Evolutionary conservation across 345 rosid species (phyloP), one percentile per base, ranked within the genome.

Genomic region (Clarkia xantiana): DNA sequence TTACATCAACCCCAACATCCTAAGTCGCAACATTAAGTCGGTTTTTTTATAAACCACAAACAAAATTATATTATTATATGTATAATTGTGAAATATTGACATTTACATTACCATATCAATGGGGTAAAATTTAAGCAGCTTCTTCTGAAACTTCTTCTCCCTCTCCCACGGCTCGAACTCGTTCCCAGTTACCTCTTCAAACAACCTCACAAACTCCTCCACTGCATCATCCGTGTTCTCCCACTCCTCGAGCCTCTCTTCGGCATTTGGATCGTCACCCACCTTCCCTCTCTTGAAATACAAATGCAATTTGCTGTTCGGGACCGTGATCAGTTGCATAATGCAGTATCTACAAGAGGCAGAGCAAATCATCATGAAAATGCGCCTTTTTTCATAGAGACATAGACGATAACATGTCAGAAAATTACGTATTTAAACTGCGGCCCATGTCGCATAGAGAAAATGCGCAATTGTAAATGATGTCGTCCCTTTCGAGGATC

Each of bases 101-200:
- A n/a, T n/a, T n/a, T n/a, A n/a, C n/a, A n/a, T n/a, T 64, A 85
- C 94, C 91, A 82, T 90, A 67, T 80, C 95, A 56, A 80, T 41
- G 0, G 88, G 95, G 47, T 65, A 76, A 25, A 78, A 80, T 45
- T 75, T 70, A 9, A 70, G 57, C 9, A 70, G 71, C 61, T 78
- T 82, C 67, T 89, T 89, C 48, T 80, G 68, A 45, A 85, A 71
- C 62, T 71, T 80, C 67, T 80, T 80, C 55, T 84, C 85, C 58
- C 78, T 72, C 51, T 89, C 97, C 90, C 90, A 85, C 3, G 83
- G 85, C 67, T 70, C 81, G 14, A 89, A 89, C 42, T 82, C 83
- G 47, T 85, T 85, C 10, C 90, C 83, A 9, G 90, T 82, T n/a
- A 76, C 45, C 43, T 77, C 87, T 62, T 84, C 83, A 25, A 82